phyloP scores from a whole-genome alignment of 148 eudicot genomes.

The Rhododendron ovatum region DNA sequence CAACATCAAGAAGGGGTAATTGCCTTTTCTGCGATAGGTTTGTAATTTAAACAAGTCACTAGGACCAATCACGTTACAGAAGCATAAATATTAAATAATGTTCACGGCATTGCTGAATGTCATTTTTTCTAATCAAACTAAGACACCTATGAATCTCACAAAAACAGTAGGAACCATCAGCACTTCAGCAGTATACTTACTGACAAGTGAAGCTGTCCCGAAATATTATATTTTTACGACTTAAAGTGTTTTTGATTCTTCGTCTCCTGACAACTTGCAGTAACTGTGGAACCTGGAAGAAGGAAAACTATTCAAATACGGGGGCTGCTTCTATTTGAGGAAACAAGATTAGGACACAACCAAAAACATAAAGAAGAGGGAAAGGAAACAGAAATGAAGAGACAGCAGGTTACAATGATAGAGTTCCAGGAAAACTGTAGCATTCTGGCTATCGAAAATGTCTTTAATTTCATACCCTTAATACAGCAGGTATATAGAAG shows the following conservation, averaged over 20 bases:
- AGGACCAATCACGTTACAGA: background rate
- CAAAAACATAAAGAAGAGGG: conserved; percentile 1
- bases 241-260: conserved; percentile 60
- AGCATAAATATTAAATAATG: background rate
- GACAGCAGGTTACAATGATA: background rate
- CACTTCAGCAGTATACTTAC: conserved; percentile 48
- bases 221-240: conserved; percentile 75
- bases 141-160: background rate
- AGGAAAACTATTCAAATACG: background rate
- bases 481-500: conserved; percentile 90
- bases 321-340: background rate
- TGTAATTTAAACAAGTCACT: background rate
- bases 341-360: conserved; percentile 11
- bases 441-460: background rate
- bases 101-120: background rate
- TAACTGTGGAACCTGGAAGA: conserved; percentile 79
- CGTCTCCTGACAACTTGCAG: conserved; percentile 89
- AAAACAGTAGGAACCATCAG: conserved; percentile 7
- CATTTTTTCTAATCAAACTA: background rate
- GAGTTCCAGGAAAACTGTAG: background rate
- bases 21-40: background rate
- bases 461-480: conserved; percentile 55
- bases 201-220: conserved; percentile 87
- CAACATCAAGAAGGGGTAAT: background rate
- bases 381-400: background rate